Conservation (phyloP, 2,329 filamentous ascomycete genomes). For the Domatiomyces catenatus region DNA sequence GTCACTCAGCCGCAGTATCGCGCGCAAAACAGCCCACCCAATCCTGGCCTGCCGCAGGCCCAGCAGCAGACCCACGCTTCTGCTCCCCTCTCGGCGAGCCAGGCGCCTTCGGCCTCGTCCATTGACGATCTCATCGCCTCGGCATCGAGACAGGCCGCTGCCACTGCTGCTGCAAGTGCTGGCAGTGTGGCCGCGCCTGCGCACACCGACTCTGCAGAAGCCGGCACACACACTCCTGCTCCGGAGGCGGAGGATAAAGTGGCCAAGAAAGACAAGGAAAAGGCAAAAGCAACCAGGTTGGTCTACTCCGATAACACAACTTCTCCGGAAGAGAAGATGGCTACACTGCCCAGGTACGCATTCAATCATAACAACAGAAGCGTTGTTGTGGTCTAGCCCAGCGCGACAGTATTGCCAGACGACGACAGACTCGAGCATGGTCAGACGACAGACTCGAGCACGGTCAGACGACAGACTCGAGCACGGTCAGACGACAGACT, state of each 20-base stretch:
- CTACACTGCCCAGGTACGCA: conserved; percentile 59
- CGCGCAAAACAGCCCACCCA: conserved; percentile 6
- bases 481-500: too few species aligned
- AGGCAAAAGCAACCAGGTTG: conserved; percentile 51
- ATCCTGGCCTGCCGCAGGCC: conserved; percentile 13
- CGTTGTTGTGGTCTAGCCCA: background rate
- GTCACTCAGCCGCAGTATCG: conserved; percentile 11
- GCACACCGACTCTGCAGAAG: conserved; percentile 7
- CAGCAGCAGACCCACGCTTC: conserved; percentile 4
- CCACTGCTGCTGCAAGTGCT: conserved; percentile 19
- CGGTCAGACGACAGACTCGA: too few species aligned
- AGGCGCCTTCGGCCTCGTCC: conserved; percentile 27
- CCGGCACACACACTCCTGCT: conserved; percentile 9
- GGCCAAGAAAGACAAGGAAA: conserved; percentile 45
- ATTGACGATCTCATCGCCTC: conserved; percentile 38
- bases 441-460: too few species aligned
- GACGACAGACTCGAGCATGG: too few species aligned
- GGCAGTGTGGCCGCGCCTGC: conserved; percentile 10
- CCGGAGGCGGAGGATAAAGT: conserved; percentile 42
- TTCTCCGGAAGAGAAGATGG: conserved; percentile 85
- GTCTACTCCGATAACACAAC: conserved; percentile 66
- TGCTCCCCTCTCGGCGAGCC: conserved; percentile 12
- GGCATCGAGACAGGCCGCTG: conserved; percentile 31
- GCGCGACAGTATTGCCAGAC: too few species aligned
- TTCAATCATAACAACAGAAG: conserved; percentile 25